Evolutionary conservation across 148 eudicot species (phyloP).

Genomic region (Amaranthus palmeri): DNA sequence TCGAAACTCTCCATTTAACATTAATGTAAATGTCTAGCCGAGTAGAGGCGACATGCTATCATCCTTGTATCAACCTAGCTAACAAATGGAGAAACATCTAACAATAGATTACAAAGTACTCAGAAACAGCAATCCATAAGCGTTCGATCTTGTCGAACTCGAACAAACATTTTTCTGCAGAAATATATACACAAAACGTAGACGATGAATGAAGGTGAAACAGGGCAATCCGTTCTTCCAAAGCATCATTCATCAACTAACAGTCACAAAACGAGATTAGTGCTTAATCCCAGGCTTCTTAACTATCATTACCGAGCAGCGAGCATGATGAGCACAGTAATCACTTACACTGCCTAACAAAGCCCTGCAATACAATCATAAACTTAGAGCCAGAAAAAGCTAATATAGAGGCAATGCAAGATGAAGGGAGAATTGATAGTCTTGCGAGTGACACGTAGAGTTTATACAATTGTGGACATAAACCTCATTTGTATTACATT

Average conservation of each 20-base stretch:
- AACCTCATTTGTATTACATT: too few species aligned
- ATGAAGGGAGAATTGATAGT: too few species aligned
- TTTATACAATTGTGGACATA: too few species aligned
- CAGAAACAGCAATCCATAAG: not conserved
- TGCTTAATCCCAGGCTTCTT: constrained; percentile 59
- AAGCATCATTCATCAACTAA: not conserved
- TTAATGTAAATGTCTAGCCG: too few species aligned
- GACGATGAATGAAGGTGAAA: not conserved
- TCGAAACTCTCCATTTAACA: too few species aligned
- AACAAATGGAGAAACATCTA: not conserved
- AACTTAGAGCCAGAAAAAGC: not conserved
- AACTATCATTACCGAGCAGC: constrained; percentile 68
- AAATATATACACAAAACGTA: not conserved
- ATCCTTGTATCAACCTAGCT: too few species aligned
- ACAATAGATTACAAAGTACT: not conserved
- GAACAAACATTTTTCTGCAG: not conserved
- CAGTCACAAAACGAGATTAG: constrained; percentile 6
- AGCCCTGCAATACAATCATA: constrained; percentile 44
- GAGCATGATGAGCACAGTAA: constrained; percentile 81
- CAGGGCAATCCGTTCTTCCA: not conserved
- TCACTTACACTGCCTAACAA: constrained; percentile 88
- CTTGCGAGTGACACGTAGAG: too few species aligned
- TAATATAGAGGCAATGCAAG: not conserved
- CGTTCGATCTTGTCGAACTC: not conserved
- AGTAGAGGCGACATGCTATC: too few species aligned